These are phyloP conservation scores for Tephrocybe sp. DNA, from an alignment of 768 basidiomycete species.

Conservation along the genomic window DNA sequence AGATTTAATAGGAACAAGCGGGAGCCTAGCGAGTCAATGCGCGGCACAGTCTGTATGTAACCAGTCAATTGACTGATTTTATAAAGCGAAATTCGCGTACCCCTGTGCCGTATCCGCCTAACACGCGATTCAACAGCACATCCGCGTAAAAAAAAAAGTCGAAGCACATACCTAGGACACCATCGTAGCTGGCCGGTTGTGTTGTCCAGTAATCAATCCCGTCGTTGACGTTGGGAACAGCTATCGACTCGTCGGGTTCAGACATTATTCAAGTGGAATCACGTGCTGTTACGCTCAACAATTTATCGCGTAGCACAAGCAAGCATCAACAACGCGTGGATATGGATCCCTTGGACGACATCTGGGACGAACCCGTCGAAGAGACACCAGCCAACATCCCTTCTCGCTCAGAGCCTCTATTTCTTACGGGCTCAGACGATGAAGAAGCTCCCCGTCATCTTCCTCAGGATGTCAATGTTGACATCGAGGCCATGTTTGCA, in stretches of 20 bases:
- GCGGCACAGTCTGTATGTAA: constrained; percentile 74
- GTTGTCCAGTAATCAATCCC: constrained; percentile 87
- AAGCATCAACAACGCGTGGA: constrained; percentile 42
- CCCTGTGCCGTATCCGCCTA: constrained; percentile 47
- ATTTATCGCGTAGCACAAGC: constrained; percentile 32
- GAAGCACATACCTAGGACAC: constrained; percentile 69
- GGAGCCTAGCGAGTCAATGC: constrained; percentile 88
- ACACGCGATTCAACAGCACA: constrained; percentile 1
- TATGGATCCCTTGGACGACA: constrained; percentile 49
- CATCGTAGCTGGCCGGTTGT: constrained; percentile 81
- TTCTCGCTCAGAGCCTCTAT: constrained; percentile 38
- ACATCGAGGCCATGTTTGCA: constrained; percentile 44
- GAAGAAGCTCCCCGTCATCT: constrained; percentile 29
- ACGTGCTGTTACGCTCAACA: constrained; percentile 8
- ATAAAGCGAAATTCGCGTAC: constrained; percentile 33
- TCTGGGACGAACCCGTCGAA: constrained; percentile 58
- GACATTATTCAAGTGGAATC: no score
- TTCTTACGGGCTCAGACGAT: constrained; percentile 61
- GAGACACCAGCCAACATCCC: constrained; percentile 20
- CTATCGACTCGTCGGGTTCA: no score
- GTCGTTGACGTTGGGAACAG: constrained; percentile 61
- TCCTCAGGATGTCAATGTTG: constrained; percentile 41
- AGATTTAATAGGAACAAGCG: constrained; percentile 84
- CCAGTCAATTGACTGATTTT: constrained; percentile 15
- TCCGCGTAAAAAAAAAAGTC: constrained; percentile 13